phyloP scores from a whole-genome alignment of 345 rosid genomes.

The thale cress (Arabidopsis thaliana) region TAIR10.1 NC_003075.7:9390501-9391000 shows the following conservation, averaged over 20 bases:
- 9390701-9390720: not conserved
- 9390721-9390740: conserved; percentile 7
- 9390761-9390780: conserved; percentile 27
- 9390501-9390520: conserved; percentile 26
- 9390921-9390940: not conserved
- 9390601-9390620: not conserved
- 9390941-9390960: not conserved
- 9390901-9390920: not conserved
- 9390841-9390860: not conserved
- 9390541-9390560: not conserved
- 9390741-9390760: conserved; percentile 21
- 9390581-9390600: not conserved
- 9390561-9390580: not conserved
- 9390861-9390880: too few species aligned
- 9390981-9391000: conserved; percentile 14
- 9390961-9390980: not conserved
- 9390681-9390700: conserved; percentile 1
- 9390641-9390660: conserved; percentile 19
- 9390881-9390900: not conserved
- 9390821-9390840: conserved; percentile 24
- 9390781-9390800: conserved; percentile 4
- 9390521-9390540: conserved; percentile 23
- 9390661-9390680: conserved; percentile 14
- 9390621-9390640: conserved; percentile 21
- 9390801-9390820: not conserved